phyloP scores from a whole-genome alignment of 495 filamentous ascomycete genomes.

The Amniculicola lignicola region DNA sequence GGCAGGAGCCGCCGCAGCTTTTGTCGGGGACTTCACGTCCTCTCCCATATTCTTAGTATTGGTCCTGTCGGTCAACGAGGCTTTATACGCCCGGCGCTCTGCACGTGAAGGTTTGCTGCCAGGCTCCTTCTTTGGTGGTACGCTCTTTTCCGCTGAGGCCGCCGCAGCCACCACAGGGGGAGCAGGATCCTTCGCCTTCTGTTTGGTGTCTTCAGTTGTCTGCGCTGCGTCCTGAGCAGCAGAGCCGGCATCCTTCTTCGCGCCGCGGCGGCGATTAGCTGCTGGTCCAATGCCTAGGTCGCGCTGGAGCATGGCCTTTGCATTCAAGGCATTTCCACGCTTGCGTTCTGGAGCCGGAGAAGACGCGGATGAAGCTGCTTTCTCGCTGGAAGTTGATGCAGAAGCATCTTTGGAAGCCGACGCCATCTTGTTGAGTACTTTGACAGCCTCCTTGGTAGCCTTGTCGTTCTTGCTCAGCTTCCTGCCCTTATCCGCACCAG shows the following conservation, averaged over 20 bases:
- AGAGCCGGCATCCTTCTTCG: slow-evolving; percentile 41
- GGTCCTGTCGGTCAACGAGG: slow-evolving; percentile 27
- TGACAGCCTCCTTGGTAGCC: slow-evolving; percentile 70
- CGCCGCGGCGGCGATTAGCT: slow-evolving; percentile 48
- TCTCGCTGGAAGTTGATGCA: slow-evolving; percentile 23
- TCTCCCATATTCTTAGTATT: slow-evolving; percentile 24
- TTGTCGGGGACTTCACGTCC: slow-evolving; percentile 25
- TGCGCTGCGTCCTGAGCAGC: slow-evolving; percentile 12
- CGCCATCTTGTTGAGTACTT: slow-evolving; percentile 67
- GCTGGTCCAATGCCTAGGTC: slow-evolving; percentile 73
- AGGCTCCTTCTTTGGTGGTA: slow-evolving; percentile 29
- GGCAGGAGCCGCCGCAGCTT: slow-evolving; percentile 17
- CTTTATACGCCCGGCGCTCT: slow-evolving; percentile 33
- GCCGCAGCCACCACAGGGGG: slow-evolving; percentile 8
- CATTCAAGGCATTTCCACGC: slow-evolving; percentile 69
- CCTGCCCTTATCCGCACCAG: slow-evolving; percentile 48
- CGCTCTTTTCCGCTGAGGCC: slow-evolving; percentile 11
- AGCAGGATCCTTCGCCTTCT: slow-evolving; percentile 20
- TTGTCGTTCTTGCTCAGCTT: slow-evolving; percentile 52
- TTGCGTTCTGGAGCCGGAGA: slow-evolving; percentile 50
- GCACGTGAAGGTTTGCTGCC: slow-evolving; percentile 25
- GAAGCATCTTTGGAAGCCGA: slow-evolving; percentile 41
- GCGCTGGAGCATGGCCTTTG: slow-evolving; percentile 82
- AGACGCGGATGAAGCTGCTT: slow-evolving; percentile 32
- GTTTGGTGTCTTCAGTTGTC: slow-evolving; percentile 36